Percentiles rank a stretch among this genome's conserved stretches.
phyloP scores from a whole-genome alignment of 371 early-diverging fungal genomes.

The Mortierella sp. region DNA sequence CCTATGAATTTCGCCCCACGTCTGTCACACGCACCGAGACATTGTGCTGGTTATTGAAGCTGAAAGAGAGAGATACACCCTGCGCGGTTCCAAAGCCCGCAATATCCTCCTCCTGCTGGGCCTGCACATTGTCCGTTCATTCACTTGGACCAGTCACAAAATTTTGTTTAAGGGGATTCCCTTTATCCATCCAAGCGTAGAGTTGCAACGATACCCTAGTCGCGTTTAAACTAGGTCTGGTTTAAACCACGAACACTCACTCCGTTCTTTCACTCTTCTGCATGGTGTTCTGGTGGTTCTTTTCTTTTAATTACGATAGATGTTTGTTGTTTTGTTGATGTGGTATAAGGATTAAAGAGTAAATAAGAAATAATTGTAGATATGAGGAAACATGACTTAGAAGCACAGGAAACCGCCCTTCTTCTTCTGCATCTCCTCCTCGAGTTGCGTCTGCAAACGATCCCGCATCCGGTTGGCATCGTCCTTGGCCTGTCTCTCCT shows the following conservation, averaged over 20 bases:
- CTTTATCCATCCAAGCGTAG: neutral
- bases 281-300: neutral
- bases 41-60: slow-evolving; percentile 52
- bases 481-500: slow-evolving; percentile 51
- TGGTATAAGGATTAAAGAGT: slow-evolving; percentile 3
- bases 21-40: slow-evolving; percentile 50
- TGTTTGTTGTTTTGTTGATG: neutral
- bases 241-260: neutral
- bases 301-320: neutral
- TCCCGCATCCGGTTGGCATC: slow-evolving; percentile 44
- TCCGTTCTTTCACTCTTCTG: no score
- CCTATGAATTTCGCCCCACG: slow-evolving; percentile 4
- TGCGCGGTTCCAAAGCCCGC: slow-evolving; percentile 14
- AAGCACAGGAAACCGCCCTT: slow-evolving; percentile 54
- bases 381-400: slow-evolving; percentile 7
- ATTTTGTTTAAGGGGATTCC: slow-evolving; percentile 3
- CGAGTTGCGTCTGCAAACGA: slow-evolving; percentile 39
- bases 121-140: no score
- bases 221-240: no score
- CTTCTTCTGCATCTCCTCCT: slow-evolving; percentile 54
- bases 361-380: neutral
- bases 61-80: slow-evolving; percentile 35
- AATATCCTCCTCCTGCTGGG: neutral
- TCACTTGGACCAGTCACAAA: neutral
- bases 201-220: no score